These are phyloP conservation scores for Puccinia polysora DNA, from an alignment of 1,284 basidiomycete genomes.

Conservation along the genomic window DNA sequence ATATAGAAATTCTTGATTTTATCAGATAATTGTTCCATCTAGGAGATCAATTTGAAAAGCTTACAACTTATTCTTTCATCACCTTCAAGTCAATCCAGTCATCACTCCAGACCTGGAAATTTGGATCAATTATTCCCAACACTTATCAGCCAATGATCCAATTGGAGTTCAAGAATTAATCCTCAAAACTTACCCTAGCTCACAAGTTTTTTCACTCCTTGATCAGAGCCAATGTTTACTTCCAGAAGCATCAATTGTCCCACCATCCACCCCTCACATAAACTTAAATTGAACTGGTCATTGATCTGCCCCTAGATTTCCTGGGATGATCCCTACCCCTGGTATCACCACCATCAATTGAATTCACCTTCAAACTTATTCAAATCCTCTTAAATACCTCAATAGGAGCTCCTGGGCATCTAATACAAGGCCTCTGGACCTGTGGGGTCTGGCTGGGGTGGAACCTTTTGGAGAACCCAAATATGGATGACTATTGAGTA, in stretches of 20 bases:
- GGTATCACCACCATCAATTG: no score
- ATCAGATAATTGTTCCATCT: slow-evolving; percentile 12
- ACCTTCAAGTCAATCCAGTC: background rate
- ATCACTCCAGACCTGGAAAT: background rate
- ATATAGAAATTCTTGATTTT: background rate
- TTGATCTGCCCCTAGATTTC: no score
- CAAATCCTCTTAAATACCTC: no score
- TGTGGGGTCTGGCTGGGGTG: no score
- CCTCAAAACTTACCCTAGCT: background rate
- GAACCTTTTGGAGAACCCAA: no score
- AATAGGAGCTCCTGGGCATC: no score
- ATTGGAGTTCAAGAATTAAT: slow-evolving; percentile 14
- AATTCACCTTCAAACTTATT: no score
- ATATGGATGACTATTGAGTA: no score
- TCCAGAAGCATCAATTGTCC: background rate
- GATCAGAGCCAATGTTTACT: background rate
- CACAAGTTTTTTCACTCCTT: background rate
- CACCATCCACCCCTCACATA: background rate
- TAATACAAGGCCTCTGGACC: no score
- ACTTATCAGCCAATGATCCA: background rate
- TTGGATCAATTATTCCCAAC: background rate
- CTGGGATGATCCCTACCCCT: no score
- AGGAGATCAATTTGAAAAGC: background rate
- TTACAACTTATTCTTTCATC: background rate
- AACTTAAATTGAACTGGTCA: no score